Evolutionary conservation across 2,329 filamentous ascomycete genomes (phyloP).

Genomic region (Fusarium nygamai): DNA sequence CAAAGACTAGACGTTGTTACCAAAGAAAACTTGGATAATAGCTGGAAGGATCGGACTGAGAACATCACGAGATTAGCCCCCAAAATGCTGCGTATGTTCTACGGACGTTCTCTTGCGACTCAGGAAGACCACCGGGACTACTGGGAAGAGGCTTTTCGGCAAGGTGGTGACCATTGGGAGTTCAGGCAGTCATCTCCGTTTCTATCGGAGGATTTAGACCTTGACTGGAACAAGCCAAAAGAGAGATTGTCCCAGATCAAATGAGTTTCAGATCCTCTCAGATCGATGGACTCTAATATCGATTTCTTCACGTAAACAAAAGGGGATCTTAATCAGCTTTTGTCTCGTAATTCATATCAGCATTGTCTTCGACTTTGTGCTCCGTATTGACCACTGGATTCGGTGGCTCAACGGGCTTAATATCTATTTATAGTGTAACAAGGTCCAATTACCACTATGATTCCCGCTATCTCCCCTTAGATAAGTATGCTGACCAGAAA

Average conservation of each 20-base stretch:
- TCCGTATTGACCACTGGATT: too few relatives aligned
- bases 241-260: rapidly evolving
- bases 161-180: background rate
- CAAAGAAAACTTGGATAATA: background rate
- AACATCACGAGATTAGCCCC: background rate
- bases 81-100: slow-evolving; percentile 2
- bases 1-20: slow-evolving; percentile 11
- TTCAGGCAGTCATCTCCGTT: background rate
- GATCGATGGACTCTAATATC: rapidly evolving
- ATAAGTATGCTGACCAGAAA: rapidly evolving
- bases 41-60: slow-evolving; percentile 5
- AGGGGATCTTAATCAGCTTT: rapidly evolving
- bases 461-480: rapidly evolving
- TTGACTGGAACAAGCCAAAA: background rate
- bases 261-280: rapidly evolving
- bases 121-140: background rate
- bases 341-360: rapidly evolving
- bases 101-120: background rate
- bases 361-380: rapidly evolving
- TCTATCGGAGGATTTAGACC: background rate
- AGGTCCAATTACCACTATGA: rapidly evolving
- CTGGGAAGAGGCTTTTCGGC: background rate
- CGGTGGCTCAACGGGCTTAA: rapidly evolving
- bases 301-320: rapidly evolving
- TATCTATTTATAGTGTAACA: too few relatives aligned